Base-by-base conservation (phyloP, 2,329 filamentous ascomycete genomes). In the Neonectria magnoliae region DNA sequence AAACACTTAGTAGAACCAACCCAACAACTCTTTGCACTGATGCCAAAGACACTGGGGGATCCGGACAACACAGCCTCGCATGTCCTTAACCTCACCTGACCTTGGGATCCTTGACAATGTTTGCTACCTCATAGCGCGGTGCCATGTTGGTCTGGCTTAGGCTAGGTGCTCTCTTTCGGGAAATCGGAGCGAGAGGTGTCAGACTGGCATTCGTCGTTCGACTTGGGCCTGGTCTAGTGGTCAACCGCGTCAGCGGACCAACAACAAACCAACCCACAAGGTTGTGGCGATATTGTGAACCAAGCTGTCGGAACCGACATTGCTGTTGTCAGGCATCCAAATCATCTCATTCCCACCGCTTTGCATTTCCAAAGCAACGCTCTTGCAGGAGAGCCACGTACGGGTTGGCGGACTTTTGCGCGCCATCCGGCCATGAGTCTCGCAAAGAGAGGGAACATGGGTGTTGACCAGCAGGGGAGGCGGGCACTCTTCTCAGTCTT, bases 61-160 rank as follows among this genome's bases (percentile, higher is more conserved):
- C 57, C 45, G 56, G 59, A 41, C 36, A 55, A 62, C 36, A 41
- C 60, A 64, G 65, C 56, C 68, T 64, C 60, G 71, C 71, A 73
- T 69, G 56, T 57, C 51, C 33, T 29, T 41, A 41, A 56, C 62
- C 71, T 74, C 71, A 73, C 71, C 70, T 74, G 71, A 73, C 71
- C 45, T 50, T 44, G 44, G 36, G 14, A 52, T n/a, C 52, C 62
- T 36, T 16, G 31, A 38, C 48, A 62, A 31, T 42, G 31, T 31
- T 44, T 29, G n/a, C 16, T 48, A 33, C 13, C 27, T 41, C 42
- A 51, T 16, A 11, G 27, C 4, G 29, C 54, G 29, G 45, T 55
- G 50, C 27, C 51, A 27, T 31, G 25, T 53, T 52, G 25, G 47
- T 45, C 16, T 36, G 11, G 16, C 22, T 42, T n/a, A 11, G 27